Evolutionary conservation across 106 monocot genomes (phyloP).

Genomic region (Phalaenopsis equestris): DNA sequence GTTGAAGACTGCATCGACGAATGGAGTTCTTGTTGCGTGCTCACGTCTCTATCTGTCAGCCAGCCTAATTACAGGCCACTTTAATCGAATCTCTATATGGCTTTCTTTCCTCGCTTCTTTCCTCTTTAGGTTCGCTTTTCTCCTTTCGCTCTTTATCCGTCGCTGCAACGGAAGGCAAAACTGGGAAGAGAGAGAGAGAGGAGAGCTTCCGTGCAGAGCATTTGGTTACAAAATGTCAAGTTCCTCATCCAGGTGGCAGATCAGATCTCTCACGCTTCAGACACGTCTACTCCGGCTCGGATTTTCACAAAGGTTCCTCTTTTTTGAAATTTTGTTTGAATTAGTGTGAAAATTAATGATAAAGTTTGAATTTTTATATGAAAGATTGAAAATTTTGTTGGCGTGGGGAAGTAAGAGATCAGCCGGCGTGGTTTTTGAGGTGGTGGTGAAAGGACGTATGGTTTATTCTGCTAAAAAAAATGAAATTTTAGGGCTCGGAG

Average conservation of each 20-base stretch:
- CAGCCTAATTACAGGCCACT: not conserved
- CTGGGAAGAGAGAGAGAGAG: not conserved
- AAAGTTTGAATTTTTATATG: not conserved
- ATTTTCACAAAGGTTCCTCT: not conserved
- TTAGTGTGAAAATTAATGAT: too few species aligned
- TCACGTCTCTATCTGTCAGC: constrained; percentile 18
- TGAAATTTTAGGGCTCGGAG: not conserved
- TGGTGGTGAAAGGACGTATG: not conserved
- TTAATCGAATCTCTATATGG: too few species aligned
- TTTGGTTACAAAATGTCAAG: not conserved
- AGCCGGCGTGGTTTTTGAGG: constrained; percentile 4
- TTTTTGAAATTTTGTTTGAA: not conserved
- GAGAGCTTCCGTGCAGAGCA: not conserved
- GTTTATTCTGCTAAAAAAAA: not conserved
- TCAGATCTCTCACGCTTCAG: not conserved
- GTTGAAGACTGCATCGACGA: constrained; percentile 5
- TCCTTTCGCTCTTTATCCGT: not conserved
- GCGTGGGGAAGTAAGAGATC: not conserved
- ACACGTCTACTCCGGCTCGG: not conserved
- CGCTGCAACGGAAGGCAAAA: not conserved
- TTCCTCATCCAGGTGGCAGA: not conserved
- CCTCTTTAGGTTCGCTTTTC: not conserved
- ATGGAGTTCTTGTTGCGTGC: constrained; percentile 17
- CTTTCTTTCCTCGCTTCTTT: not conserved
- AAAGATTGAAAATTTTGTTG: not conserved